Base-by-base conservation (phyloP, 2,329 filamentous ascomycete species). In the Penicillium sp. region DNA sequence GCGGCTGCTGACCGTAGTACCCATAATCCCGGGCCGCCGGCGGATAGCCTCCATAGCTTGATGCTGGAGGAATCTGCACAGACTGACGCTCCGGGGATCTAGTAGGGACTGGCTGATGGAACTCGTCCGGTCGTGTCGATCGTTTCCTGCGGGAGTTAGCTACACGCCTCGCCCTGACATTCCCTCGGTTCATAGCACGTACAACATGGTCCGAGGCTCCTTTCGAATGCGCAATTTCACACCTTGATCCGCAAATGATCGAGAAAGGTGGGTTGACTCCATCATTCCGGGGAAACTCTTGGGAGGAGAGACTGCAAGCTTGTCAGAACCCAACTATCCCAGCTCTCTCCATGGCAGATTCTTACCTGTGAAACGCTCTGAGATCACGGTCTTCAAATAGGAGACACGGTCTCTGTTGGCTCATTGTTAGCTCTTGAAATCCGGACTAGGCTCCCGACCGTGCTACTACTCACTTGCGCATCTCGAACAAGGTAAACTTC, bases 201-300 rank as follows among this genome's bases (percentile, higher is more conserved):
- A 75, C 75, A 76, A 67, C 56, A 76, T 61, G n/a, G 82, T 82
- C 54, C 89, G 82, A 42, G 89, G 88, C 72, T 96, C 91, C 70
- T 96, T 96, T 52, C 91, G 85, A 44, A 96, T 81, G 50, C 91
- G 83, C 31, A 96, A 77, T 49, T 90, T 87, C 14, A 96, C 89
- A 9, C 91, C 91, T 70, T 96, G 91, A 65, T 96, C 91, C 61
- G 88, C 89, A 72, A 96, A 93, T 0, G 88, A 86, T 49, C 90
- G 83, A 0, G 91, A 94, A 41, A 96, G 76, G 62, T 87, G 85
- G 0, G 90, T 94, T 1, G 90, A 95, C 71, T 93, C 89, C 43
- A 84, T 81, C 83, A 94, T 87, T 33, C 91, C 89, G 11, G 87
- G 86, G 68, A 90, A 94, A 52, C 85, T 85, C 71, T 91, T 92